These are phyloP conservation scores for Exophiala oligosperma DNA, from an alignment of 2,329 filamentous ascomycete genomes.

Conservation along the genomic window DNA sequence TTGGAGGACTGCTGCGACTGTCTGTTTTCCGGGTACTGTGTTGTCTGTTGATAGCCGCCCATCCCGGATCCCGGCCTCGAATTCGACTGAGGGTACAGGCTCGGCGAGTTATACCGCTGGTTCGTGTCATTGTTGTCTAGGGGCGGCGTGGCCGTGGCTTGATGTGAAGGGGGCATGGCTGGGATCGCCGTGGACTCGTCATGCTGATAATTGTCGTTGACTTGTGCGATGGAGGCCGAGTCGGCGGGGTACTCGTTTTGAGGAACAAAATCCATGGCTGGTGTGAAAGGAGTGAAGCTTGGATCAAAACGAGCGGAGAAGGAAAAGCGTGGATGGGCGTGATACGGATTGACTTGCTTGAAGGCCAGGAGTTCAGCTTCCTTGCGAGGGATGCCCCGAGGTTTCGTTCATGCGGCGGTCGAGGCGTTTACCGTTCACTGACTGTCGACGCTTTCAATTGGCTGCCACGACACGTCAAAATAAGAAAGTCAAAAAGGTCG, in stretches of 20 bases:
- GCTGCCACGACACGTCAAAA: background rate
- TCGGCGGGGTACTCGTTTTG: constrained; percentile 25
- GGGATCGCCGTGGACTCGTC: constrained; percentile 22
- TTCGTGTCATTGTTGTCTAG: constrained; percentile 51
- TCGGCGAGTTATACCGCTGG: constrained; percentile 43
- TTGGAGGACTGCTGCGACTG: constrained; percentile 36
- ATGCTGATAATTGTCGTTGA: constrained; percentile 27
- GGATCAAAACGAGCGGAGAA: constrained; percentile 9
- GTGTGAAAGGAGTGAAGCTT: background rate
- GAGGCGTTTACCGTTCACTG: background rate
- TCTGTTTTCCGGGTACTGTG: constrained; percentile 47
- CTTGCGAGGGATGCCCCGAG: background rate
- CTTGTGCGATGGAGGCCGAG: constrained; percentile 28
- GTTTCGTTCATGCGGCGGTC: background rate
- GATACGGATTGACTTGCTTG: background rate
- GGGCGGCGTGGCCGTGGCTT: constrained; percentile 46
- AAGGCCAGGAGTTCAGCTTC: background rate
- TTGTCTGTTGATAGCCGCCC: constrained; percentile 45
- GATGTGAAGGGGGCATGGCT: constrained; percentile 28
- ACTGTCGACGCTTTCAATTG: background rate
- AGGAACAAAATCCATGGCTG: constrained; percentile 15
- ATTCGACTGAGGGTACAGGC: constrained; percentile 41
- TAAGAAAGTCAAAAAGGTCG: background rate
- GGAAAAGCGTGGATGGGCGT: background rate
- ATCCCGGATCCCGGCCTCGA: constrained; percentile 53